phyloP scores from a whole-genome alignment of 495 filamentous ascomycete genomes.

The Aspergillus funiculosus region DNA sequence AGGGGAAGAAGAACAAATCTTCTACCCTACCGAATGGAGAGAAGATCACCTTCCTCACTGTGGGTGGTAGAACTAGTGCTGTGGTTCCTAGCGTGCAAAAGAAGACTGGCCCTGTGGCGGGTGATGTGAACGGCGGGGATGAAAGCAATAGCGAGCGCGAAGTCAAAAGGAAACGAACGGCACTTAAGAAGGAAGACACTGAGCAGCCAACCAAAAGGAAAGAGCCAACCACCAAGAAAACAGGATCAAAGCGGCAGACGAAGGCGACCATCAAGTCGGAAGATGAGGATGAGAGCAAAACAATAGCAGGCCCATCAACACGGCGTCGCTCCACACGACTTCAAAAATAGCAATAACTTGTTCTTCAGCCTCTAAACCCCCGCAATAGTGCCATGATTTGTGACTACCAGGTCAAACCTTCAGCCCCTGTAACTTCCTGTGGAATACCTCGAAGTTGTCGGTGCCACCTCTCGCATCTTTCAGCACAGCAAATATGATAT shows the following conservation, averaged over 20 bases:
- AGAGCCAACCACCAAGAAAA: slow-evolving; percentile 20
- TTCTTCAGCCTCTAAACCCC: not conserved
- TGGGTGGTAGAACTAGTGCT: slow-evolving; percentile 84
- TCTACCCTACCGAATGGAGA: slow-evolving; percentile 72
- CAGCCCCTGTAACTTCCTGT: slow-evolving; percentile 34
- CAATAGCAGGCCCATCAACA: slow-evolving; percentile 11
- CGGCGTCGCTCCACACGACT: slow-evolving; percentile 38
- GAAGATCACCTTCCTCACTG: slow-evolving; percentile 74
- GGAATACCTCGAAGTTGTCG: slow-evolving; percentile 50
- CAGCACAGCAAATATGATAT: slow-evolving; percentile 31
- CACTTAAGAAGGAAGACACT: slow-evolving; percentile 29
- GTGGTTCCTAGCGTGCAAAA: slow-evolving; percentile 81
- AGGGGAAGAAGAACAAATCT: slow-evolving; percentile 70
- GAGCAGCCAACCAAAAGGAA: slow-evolving; percentile 23
- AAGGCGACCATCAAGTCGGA: slow-evolving; percentile 24
- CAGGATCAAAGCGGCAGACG: slow-evolving; percentile 21
- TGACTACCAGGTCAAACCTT: slow-evolving; percentile 5
- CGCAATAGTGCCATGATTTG: not conserved
- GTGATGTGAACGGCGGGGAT: slow-evolving; percentile 29
- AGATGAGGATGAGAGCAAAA: too few relatives aligned
- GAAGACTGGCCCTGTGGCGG: slow-evolving; percentile 55
- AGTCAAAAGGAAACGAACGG: slow-evolving; percentile 36
- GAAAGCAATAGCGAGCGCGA: slow-evolving; percentile 19
- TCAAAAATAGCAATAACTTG: slow-evolving; percentile 19
- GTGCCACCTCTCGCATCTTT: slow-evolving; percentile 20